These are phyloP conservation scores for Eucalyptus curtisii DNA, from an alignment of 345 rosid genomes.

Conservation along the genomic window DNA sequence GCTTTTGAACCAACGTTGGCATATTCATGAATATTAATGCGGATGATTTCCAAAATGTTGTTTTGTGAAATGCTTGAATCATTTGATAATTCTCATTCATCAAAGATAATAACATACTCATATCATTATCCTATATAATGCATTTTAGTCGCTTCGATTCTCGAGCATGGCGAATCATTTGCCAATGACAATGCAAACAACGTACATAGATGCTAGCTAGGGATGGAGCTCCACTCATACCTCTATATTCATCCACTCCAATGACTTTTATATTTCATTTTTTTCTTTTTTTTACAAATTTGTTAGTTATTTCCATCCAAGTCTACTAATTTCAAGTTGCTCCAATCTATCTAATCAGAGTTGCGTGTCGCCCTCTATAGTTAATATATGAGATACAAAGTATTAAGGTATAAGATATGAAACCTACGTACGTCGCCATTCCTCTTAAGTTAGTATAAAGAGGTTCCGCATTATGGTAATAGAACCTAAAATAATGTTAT, in stretches of 20 bases:
- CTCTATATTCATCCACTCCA: accelerated
- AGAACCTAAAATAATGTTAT: too few species aligned
- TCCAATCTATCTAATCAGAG: accelerated
- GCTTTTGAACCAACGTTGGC: too few species aligned
- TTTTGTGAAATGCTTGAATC: accelerated
- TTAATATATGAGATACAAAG: background rate
- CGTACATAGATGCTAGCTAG: too few species aligned
- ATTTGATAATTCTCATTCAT: accelerated
- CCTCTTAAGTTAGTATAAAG: background rate
- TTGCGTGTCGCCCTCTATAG: accelerated
- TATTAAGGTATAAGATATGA: background rate
- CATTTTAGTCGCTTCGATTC: accelerated
- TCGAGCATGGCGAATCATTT: accelerated
- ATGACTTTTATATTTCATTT: background rate
- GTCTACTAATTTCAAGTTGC: accelerated
- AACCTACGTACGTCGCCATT: accelerated
- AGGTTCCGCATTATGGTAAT: background rate
- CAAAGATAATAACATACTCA: accelerated
- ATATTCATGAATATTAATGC: too few species aligned
- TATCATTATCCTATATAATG: accelerated
- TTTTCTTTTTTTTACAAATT: too few species aligned
- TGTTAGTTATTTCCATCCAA: background rate
- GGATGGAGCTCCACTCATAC: accelerated
- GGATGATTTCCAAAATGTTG: accelerated
- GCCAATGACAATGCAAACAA: too few species aligned